Evolutionary conservation across 2,329 filamentous ascomycete species (phyloP), one percentile per base, ranked within the genome.

Genomic region (Fusarium sororula): DNA sequence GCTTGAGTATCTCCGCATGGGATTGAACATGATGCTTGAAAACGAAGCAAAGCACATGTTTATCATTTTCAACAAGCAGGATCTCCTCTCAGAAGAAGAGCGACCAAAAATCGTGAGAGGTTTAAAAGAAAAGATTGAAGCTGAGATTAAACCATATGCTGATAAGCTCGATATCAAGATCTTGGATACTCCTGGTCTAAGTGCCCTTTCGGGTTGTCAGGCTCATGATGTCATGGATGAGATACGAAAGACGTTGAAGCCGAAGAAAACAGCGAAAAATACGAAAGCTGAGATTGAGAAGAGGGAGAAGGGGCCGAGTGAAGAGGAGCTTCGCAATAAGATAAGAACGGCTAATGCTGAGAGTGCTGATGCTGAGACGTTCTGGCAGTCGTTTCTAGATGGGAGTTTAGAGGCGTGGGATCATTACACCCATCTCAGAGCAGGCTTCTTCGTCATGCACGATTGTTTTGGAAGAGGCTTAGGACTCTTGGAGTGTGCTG

Each of bases 31-130:
- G 65, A 76, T 80, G 55, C 4, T 51, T 13, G 68, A 77, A 6
- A 44, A 68, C 4, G 76, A 73, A 11, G 63, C 74, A 12, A 68
- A 61, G 10, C 66, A 80, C 56, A 70, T 81, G 56, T 81, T 80
- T 47, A 73, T 82, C 20, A 15, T 82, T 5, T 73, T 82, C 48
- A 82, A 77, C 68, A 81, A 81, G 22, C 81, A 82, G 30, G 81
- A 82, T 47, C 63, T 75, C 11, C 74, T 82, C 4, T 42, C 68
- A 0, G 38, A 61, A 3, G 74, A 64, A 1, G 55, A 78, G 13
- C 54, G 75, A n/a, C 69, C 77, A 0, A 48, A 64, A 5, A 63
- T 75, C 7, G 62, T 80, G 1, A 53, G 55, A n/a, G 72, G 58
- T 6, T 41, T 78, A 2, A 64, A 39, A 7, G 20, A 1, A 0